Evolutionary conservation across 108 stramenopile genomes (phyloP).

Genomic region (Cyclotella distinguenda): DNA sequence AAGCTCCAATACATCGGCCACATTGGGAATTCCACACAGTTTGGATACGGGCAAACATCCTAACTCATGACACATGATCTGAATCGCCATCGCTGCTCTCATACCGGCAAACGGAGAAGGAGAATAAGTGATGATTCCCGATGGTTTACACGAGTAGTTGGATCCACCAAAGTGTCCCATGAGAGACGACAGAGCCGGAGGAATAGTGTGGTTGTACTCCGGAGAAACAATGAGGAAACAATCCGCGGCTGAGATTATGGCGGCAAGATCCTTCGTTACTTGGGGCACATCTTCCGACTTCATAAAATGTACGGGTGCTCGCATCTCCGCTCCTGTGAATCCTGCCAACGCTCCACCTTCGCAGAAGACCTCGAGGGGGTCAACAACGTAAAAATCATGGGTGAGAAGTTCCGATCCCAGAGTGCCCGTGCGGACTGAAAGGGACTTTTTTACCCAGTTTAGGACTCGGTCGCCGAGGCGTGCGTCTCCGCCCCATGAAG

Average conservation of each 20-base stretch:
- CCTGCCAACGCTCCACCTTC: conserved; percentile 48
- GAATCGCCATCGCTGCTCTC: conserved; percentile 60
- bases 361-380: conserved; percentile 63
- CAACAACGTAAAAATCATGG: conserved; percentile 56
- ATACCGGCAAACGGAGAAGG: conserved; percentile 58
- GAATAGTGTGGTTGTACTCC: conserved; percentile 66
- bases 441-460: conserved; percentile 51
- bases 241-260: conserved; percentile 59
- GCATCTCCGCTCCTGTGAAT: conserved; percentile 53
- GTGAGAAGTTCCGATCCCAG: conserved; percentile 48
- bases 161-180: conserved; percentile 70
- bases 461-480: conserved; percentile 61
- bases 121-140: conserved; percentile 63
- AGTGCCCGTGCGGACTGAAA: conserved; percentile 33
- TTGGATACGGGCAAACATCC: conserved; percentile 70
- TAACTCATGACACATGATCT: conserved; percentile 59
- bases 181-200: conserved; percentile 52
- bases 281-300: conserved; percentile 41
- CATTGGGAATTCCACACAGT: conserved; percentile 49
- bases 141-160: conserved; percentile 56
- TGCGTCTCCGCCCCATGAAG: conserved; percentile 61
- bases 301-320: conserved; percentile 51
- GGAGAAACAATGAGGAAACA: conserved; percentile 63
- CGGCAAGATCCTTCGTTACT: conserved; percentile 35
- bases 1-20: conserved; percentile 38